These are phyloP conservation scores for Arachis stenosperma DNA, from an alignment of 306 rosid species.

Conservation along the genomic window DNA sequence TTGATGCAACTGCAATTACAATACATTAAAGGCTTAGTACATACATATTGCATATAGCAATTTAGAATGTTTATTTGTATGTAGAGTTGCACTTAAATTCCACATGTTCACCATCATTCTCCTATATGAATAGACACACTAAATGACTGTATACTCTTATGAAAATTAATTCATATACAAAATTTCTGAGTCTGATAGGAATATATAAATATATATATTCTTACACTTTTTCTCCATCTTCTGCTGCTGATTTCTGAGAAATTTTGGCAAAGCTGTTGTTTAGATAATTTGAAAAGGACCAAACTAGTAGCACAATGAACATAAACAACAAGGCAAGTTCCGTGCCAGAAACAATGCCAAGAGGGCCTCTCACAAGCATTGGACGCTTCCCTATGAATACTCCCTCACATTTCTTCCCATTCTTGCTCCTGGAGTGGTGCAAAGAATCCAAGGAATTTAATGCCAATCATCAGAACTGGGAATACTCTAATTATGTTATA, in stretches of 20 bases:
- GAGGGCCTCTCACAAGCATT: slow-evolving; percentile 64
- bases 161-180: background rate
- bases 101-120: no score
- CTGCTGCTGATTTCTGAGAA: slow-evolving; percentile 49
- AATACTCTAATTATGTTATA: background rate
- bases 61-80: no score
- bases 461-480: background rate
- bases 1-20: no score
- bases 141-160: no score
- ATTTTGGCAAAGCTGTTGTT: slow-evolving; percentile 41
- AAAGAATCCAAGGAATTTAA: background rate
- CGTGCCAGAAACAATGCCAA: slow-evolving; percentile 65
- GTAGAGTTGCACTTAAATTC: no score
- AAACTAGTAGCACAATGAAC: slow-evolving; percentile 62
- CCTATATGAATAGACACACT: no score
- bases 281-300: slow-evolving; percentile 57
- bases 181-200: background rate
- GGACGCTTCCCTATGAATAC: slow-evolving; percentile 51
- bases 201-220: background rate
- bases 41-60: no score
- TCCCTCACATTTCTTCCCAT: slow-evolving; percentile 24
- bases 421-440: slow-evolving; percentile 9
- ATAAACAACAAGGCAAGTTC: slow-evolving; percentile 58
- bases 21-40: no score
- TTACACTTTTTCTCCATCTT: slow-evolving; percentile 55